These are phyloP conservation scores for Escallonia rubra DNA, from an alignment of 129 eudicot genomes.

Conservation along the genomic window DNA sequence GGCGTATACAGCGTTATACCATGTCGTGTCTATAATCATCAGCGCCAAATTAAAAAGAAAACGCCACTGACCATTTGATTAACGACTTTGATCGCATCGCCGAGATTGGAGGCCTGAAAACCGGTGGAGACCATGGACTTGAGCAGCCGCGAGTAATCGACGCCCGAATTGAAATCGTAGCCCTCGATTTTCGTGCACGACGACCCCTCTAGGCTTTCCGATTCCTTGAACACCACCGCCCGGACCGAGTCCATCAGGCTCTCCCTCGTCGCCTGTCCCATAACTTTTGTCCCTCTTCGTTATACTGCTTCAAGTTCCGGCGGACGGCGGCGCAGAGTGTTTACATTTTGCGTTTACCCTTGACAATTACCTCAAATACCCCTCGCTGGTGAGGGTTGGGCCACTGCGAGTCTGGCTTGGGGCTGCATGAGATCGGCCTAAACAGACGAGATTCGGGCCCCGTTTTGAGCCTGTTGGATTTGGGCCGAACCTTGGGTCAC, in stretches of 20 bases:
- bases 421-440: no score
- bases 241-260: conserved; percentile 40
- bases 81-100: conserved; percentile 77
- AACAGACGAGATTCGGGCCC: no score
- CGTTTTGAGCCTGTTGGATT: no score
- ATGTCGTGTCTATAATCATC: no score
- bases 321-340: not conserved
- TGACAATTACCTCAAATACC: not conserved
- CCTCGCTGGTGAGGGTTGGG: not conserved
- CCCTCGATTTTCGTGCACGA: conserved; percentile 56
- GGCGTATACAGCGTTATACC: no score
- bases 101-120: conserved; percentile 91
- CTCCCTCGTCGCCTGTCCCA: conserved; percentile 29
- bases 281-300: not conserved
- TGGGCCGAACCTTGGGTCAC: no score
- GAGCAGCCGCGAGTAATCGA: conserved; percentile 49
- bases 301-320: not conserved
- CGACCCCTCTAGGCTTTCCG: conserved; percentile 63
- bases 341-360: not conserved
- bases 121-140: conserved; percentile 74
- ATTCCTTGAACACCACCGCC: conserved; percentile 70
- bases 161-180: conserved; percentile 79
- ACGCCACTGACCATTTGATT: conserved; percentile 66
- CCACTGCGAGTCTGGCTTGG: not conserved
- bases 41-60: not conserved